These are phyloP conservation scores for Pseudonitzschia delicatissima DNA, from an alignment of 108 stramenopile species.

Conservation along the genomic window DNA sequence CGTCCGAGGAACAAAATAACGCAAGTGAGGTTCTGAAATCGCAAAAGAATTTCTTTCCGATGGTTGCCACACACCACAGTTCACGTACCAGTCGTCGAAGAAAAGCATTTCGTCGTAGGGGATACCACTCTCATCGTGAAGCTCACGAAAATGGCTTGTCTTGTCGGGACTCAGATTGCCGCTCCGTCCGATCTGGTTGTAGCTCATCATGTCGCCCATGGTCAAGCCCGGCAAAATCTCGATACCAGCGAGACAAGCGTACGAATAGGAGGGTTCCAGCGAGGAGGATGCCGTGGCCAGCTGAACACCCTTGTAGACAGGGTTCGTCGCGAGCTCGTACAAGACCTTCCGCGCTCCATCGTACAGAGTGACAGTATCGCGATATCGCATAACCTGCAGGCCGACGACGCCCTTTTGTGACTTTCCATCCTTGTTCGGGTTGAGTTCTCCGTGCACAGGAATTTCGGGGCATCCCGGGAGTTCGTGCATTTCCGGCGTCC, in stretches of 20 bases:
- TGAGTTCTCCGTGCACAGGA: constrained; percentile 47
- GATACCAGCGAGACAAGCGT: constrained; percentile 47
- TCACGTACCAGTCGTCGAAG: constrained; percentile 45
- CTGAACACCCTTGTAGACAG: constrained; percentile 34
- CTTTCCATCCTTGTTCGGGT: not conserved
- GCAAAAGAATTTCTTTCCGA: not conserved
- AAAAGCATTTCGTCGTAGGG: constrained; percentile 63
- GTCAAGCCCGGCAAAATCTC: constrained; percentile 52
- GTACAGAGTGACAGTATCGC: constrained; percentile 36
- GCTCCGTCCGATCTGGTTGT: constrained; percentile 55
- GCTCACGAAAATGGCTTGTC: constrained; percentile 51
- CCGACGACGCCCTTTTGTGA: constrained; percentile 30
- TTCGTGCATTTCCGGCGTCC: constrained; percentile 74
- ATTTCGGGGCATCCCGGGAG: constrained; percentile 47
- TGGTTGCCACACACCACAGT: not conserved
- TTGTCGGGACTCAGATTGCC: constrained; percentile 52
- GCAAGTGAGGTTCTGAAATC: no score
- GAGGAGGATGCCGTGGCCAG: constrained; percentile 59
- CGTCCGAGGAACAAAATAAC: no score
- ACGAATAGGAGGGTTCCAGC: constrained; percentile 59
- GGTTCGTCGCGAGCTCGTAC: constrained; percentile 48
- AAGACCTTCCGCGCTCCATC: constrained; percentile 44
- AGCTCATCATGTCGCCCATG: constrained; percentile 52
- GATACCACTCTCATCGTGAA: constrained; percentile 51
- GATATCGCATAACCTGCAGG: constrained; percentile 15